phyloP scores from a whole-genome alignment of 2,329 filamentous ascomycete species.

The Coniochaeta sp. region DNA sequence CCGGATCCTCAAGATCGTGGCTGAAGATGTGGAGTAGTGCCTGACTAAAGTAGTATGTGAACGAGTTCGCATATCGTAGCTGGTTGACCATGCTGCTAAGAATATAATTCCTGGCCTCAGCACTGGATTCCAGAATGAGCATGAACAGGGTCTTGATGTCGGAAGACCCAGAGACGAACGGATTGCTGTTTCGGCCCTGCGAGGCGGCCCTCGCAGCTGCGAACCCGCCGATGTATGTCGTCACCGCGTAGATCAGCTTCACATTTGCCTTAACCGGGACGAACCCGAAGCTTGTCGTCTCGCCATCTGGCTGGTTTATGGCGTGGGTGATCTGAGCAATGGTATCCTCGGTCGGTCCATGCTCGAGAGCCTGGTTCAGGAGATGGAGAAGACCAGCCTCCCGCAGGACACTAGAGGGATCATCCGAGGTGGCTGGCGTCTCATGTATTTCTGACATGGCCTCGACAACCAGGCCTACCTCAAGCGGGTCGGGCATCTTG shows the following conservation, averaged over 20 bases:
- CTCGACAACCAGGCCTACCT: conserved; percentile 68
- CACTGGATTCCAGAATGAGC: conserved; percentile 65
- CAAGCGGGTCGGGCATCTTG: conserved; percentile 68
- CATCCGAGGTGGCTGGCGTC: conserved; percentile 56
- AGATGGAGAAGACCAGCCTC: conserved; percentile 50
- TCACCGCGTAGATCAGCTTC: conserved; percentile 69
- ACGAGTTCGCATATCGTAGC: conserved; percentile 78
- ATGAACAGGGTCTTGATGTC: conserved; percentile 69
- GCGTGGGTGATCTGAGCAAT: conserved; percentile 71
- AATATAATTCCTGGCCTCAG: conserved; percentile 79
- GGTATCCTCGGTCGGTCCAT: conserved; percentile 62
- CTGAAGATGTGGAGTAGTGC: conserved; percentile 80
- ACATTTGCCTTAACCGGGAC: conserved; percentile 62
- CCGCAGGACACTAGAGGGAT: conserved; percentile 49
- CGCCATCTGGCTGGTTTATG: conserved; percentile 52
- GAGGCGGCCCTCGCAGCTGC: conserved; percentile 52
- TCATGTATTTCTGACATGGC: conserved; percentile 67
- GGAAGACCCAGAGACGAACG: conserved; percentile 57
- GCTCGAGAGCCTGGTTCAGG: conserved; percentile 50
- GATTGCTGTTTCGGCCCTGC: conserved; percentile 47
- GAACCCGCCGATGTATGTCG: conserved; percentile 72
- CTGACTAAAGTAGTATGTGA: conserved; percentile 90
- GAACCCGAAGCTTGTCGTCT: conserved; percentile 58
- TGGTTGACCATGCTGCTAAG: conserved; percentile 84
- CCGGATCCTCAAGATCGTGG: conserved; percentile 62